Evolutionary conservation across 306 rosid genomes (phyloP), one percentile per base, ranked within the genome.

Genomic region (Trifolium dubium): DNA sequence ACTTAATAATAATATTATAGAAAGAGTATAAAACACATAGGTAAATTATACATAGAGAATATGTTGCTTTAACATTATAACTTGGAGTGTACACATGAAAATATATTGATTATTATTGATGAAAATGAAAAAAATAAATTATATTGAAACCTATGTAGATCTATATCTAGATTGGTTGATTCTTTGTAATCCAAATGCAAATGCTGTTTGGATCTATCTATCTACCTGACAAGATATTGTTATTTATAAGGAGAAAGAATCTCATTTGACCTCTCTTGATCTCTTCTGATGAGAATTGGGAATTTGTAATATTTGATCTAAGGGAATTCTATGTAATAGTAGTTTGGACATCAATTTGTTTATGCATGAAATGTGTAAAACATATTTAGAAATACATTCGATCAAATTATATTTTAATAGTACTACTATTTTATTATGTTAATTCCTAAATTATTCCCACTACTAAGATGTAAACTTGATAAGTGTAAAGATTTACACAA

Each of bases 81-180:
- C 39, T 69, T 58, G 58, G 67, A 8, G 34, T 62, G 34, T 64
- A 37, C 46, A n/a, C 50, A 70, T 47, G 6, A 62, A 34, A 43
- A 62, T 54, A n/a, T 15, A 63, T 62, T 62, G 35, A 63, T 51
- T 43, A 43, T 53, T 65, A 3, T 18, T 54, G 6, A 30, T 23
- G 23, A 23, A 23, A 23, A 37, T 2, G 8, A 14, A 49, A 30
- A 41, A 67, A 11, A 41, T 0, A 41, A 1, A 23, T 53, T 54
- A 23, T 72, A 55, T 71, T 32, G 49, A 76, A 68, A 79, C 15
- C 34, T 63, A 32, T 49, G 41, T 37, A 64, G 78, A 77, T 23
- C 23, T 23, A 23, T 23, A 23, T 60, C 67, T 1, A 10, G 41
- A 34, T 37, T 37, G 40, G 6, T 73, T 79, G 75, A 66, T 79